Evolutionary conservation across 768 basidiomycete species (phyloP).

Genomic region (Pholiota molesta): DNA sequence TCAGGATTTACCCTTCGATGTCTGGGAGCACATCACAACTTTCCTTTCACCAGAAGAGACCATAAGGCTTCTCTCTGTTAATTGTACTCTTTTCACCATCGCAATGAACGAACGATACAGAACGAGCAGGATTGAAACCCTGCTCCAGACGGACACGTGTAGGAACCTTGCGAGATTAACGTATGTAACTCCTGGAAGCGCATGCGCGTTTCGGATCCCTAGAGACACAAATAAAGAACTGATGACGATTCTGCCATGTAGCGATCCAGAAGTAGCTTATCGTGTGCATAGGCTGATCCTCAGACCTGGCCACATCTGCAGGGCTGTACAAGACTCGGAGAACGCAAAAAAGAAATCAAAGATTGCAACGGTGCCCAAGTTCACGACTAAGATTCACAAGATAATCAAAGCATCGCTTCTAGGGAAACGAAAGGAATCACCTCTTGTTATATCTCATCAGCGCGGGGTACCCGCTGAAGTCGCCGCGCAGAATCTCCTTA

Average conservation of each 20-base stretch:
- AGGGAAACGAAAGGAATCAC: not conserved
- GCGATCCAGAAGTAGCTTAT: constrained; percentile 15
- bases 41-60: constrained; percentile 10
- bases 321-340: not conserved
- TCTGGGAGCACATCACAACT: constrained; percentile 15
- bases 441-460: not conserved
- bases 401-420: not conserved
- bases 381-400: not conserved
- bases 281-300: constrained; percentile 16
- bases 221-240: not conserved
- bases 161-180: constrained; percentile 9
- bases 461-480: not conserved
- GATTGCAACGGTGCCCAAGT: not conserved
- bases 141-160: constrained; percentile 1
- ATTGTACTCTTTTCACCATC: not conserved
- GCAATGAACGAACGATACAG: constrained; percentile 5
- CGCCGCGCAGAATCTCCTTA: constrained; percentile 11
- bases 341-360: not conserved
- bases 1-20: constrained; percentile 15
- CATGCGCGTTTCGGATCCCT: no score
- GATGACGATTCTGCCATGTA: not conserved
- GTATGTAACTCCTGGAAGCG: constrained; percentile 3
- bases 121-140: constrained; percentile 7
- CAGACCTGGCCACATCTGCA: constrained; percentile 16
- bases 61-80: constrained; percentile 5